A percentile compares a stretch with the other conserved stretches of the same genome.
Evolutionary conservation across 2,329 filamentous ascomycete species (phyloP).

Genomic region (Ophiostoma angusticollis): DNA sequence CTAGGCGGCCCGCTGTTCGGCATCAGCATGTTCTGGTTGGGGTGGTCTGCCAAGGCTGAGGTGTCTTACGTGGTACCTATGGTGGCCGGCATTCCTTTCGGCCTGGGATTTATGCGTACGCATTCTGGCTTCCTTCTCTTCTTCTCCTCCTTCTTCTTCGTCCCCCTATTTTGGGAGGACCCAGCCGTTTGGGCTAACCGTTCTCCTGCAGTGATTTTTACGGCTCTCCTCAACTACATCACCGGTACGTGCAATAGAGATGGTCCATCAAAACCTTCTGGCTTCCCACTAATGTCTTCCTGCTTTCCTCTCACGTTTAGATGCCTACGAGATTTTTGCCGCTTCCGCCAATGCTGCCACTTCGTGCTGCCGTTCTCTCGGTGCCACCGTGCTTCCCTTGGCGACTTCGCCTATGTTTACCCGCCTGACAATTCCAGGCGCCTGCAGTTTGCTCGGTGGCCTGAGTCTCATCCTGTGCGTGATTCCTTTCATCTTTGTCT

Average conservation of each 20-base stretch:
- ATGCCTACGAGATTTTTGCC: constrained; percentile 55
- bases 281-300: neutral
- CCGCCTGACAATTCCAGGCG: constrained; percentile 33
- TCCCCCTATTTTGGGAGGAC: neutral
- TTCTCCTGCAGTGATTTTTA: constrained; percentile 36
- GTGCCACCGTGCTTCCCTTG: constrained; percentile 45
- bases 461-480: constrained; percentile 36
- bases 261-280: no score
- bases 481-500: constrained; percentile 40
- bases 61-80: constrained; percentile 44
- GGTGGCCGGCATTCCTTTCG: constrained; percentile 48
- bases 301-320: constrained; percentile 24
- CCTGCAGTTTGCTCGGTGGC: constrained; percentile 39
- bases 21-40: constrained; percentile 47
- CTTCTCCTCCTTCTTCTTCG: neutral
- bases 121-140: neutral
- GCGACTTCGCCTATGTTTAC: constrained; percentile 38
- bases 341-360: constrained; percentile 42
- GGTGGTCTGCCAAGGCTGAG: constrained; percentile 38
- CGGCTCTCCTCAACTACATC: constrained; percentile 34
- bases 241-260: constrained; percentile 8
- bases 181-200: neutral
- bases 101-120: constrained; percentile 42
- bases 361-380: constrained; percentile 33
- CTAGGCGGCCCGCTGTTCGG: constrained; percentile 53